A percentile compares a stretch with the other conserved stretches of the same genome.
Evolutionary conservation across 352 stramenopile genomes (phyloP).

Genomic region (Aphanomyces stellatus): DNA sequence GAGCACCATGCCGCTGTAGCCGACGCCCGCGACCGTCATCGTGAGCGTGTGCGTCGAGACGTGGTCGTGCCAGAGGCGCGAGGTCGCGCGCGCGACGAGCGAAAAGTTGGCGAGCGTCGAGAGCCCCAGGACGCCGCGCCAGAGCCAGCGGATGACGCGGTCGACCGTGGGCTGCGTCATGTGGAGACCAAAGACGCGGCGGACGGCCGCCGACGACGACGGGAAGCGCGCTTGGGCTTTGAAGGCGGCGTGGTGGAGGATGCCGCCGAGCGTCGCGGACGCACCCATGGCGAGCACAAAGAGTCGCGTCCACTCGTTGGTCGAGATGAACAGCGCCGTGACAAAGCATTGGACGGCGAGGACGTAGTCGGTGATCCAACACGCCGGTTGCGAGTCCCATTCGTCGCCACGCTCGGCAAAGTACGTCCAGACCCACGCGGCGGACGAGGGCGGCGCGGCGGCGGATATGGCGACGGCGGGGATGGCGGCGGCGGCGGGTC

Average conservation of each 20-base stretch:
- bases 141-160: constrained; percentile 60
- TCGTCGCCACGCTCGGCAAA: constrained; percentile 37
- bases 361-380: constrained; percentile 84
- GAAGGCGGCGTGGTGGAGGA: constrained; percentile 78
- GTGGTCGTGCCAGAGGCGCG: constrained; percentile 53
- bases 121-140: constrained; percentile 70
- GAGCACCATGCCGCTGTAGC: constrained; percentile 57
- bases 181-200: constrained; percentile 64
- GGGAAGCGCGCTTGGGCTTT: constrained; percentile 62
- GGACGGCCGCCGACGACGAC: constrained; percentile 28
- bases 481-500: no score
- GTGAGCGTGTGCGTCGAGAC: constrained; percentile 67
- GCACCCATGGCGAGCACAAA: constrained; percentile 80
- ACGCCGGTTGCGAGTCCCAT: constrained; percentile 80
- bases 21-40: constrained; percentile 48
- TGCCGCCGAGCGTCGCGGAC: constrained; percentile 58
- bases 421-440: no score
- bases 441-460: no score
- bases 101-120: constrained; percentile 82
- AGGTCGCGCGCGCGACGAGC: constrained; percentile 62
- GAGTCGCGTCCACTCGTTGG: constrained; percentile 66
- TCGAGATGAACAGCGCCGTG: constrained; percentile 35
- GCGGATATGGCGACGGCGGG: no score
- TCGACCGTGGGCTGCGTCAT: constrained; percentile 64
- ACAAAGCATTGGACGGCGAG: constrained; percentile 73